Conservation (phyloP, 805 yeast genomes). For the Metschnikowia hibisci region DNA sequence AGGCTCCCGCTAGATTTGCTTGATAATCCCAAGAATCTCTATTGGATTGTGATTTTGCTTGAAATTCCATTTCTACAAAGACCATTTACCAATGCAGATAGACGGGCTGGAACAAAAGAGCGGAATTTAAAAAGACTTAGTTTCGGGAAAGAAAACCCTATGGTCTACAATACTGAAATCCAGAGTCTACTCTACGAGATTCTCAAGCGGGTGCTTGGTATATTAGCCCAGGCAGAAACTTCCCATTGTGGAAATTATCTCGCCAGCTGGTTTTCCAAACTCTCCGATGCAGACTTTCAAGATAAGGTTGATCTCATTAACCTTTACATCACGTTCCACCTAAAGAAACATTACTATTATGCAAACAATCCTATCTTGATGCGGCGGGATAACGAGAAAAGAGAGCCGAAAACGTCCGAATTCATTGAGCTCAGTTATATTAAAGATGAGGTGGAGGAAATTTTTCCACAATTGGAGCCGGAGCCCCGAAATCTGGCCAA, state of each 20-base stretch:
- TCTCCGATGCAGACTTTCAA: conserved; percentile 41
- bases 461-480: conserved; percentile 5
- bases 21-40: conserved; percentile 40
- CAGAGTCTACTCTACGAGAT: conserved; percentile 62
- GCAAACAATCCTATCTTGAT: conserved; percentile 24
- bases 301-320: conserved; percentile 65
- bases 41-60: conserved; percentile 61
- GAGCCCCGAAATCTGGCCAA: not conserved
- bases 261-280: conserved; percentile 53
- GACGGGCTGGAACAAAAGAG: conserved; percentile 4
- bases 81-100: conserved; percentile 37
- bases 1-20: conserved; percentile 37
- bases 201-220: conserved; percentile 64
- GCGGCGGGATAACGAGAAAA: conserved; percentile 9
- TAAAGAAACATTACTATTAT: conserved; percentile 49
- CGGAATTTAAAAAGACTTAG: not conserved
- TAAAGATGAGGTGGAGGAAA: conserved; percentile 15
- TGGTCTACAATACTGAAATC: conserved; percentile 48
- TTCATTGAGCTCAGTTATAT: conserved; percentile 14
- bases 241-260: conserved; percentile 38
- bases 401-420: conserved; percentile 2
- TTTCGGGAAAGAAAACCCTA: conserved; percentile 5
- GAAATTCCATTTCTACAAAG: conserved; percentile 63
- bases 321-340: conserved; percentile 72
- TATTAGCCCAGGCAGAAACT: conserved; percentile 50